Evolutionary conservation across 345 rosid genomes (phyloP).

Genomic region (Syzygium aromaticum): DNA sequence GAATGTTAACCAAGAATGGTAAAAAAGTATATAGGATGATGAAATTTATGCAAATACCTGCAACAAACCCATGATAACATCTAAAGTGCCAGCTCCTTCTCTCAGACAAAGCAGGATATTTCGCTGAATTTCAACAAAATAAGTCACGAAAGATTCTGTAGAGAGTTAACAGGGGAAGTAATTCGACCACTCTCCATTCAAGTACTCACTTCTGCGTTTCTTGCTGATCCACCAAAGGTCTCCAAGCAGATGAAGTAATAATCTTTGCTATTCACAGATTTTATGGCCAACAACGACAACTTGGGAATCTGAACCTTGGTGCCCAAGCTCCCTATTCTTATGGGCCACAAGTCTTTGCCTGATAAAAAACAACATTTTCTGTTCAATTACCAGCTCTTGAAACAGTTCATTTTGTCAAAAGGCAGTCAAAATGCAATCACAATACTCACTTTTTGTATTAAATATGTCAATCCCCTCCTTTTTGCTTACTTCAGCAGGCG

Average conservation of each 20-base stretch:
- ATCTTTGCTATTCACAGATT: slow-evolving; percentile 26
- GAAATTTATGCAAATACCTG: slow-evolving; percentile 26
- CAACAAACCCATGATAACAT: slow-evolving; percentile 37
- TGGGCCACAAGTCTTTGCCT: slow-evolving; percentile 26
- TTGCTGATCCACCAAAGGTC: slow-evolving; percentile 12
- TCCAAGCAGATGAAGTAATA: slow-evolving; percentile 47
- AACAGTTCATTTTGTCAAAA: neutral
- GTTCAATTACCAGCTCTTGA: neutral
- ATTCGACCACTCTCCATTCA: neutral
- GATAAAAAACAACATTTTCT: neutral
- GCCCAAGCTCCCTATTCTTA: slow-evolving; percentile 48
- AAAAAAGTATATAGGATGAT: neutral
- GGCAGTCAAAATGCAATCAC: neutral
- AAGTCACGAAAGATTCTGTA: neutral
- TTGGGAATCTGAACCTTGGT: slow-evolving; percentile 24
- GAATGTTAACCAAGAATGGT: neutral
- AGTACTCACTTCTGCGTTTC: slow-evolving; percentile 21
- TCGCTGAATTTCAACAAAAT: slow-evolving; percentile 15
- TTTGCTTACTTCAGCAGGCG: slow-evolving; percentile 69
- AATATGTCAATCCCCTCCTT: slow-evolving; percentile 59
- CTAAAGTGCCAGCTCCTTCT: slow-evolving; percentile 47
- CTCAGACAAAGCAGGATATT: slow-evolving; percentile 43
- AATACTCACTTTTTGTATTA: slow-evolving; percentile 38
- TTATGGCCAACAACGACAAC: slow-evolving; percentile 39
- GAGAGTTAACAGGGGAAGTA: neutral